Percentiles rank a stretch among this genome's conserved stretches.
phyloP scores from a whole-genome alignment of 345 rosid species.

The Aquilaria sinensis region DNA sequence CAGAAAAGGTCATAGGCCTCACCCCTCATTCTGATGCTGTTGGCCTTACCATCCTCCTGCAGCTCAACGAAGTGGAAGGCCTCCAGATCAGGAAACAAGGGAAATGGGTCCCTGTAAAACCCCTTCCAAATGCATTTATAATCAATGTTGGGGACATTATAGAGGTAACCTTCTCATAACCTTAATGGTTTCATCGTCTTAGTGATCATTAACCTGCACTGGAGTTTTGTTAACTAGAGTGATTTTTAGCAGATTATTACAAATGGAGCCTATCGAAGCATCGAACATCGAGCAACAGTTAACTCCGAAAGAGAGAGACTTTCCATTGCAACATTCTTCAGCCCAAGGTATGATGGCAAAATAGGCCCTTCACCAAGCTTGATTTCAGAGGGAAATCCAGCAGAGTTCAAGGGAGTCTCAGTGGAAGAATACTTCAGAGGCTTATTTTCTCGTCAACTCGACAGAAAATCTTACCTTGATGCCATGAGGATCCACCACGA shows the following conservation, averaged over 20 bases:
- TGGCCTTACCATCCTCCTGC: too few relatives aligned
- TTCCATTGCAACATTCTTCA: conserved; percentile 37
- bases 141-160: too few relatives aligned
- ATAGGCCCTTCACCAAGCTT: conserved; percentile 37
- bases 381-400: conserved; percentile 18
- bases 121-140: too few relatives aligned
- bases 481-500: conserved; percentile 12
- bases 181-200: too few relatives aligned
- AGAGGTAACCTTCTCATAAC: too few relatives aligned
- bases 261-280: conserved; percentile 34
- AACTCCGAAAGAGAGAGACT: conserved; percentile 32
- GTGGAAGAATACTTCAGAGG: conserved; percentile 32
- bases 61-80: too few relatives aligned
- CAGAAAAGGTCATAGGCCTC: too few relatives aligned
- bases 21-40: too few relatives aligned
- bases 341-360: conserved; percentile 21
- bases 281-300: conserved; percentile 43
- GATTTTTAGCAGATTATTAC: conserved; percentile 26
- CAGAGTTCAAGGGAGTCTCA: conserved; percentile 22
- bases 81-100: too few relatives aligned
- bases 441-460: conserved; percentile 32
- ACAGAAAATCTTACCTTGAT: conserved; percentile 38
- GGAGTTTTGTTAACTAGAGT: too few relatives aligned
- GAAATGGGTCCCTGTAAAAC: too few relatives aligned
- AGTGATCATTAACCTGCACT: too few relatives aligned